Percentiles rank a stretch among this genome's conserved stretches.
phyloP scores from a whole-genome alignment of 192 early-diverging fungal genomes.

The Chytriomyces sp. region DNA sequence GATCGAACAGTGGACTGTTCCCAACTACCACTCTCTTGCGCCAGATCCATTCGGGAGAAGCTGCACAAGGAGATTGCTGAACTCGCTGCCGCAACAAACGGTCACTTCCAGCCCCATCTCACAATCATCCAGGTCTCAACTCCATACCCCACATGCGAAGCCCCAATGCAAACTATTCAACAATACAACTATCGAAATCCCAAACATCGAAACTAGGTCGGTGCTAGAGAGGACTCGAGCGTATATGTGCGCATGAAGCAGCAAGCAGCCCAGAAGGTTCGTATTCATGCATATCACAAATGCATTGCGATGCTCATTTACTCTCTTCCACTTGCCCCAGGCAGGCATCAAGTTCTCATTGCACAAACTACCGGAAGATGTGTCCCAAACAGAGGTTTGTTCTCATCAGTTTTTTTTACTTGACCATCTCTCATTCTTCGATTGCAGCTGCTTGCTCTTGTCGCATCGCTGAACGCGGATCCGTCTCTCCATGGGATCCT shows the following conservation, averaged over 20 bases:
- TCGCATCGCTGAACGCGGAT: conserved; percentile 81
- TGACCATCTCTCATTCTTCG: conserved; percentile 7
- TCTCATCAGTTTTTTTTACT: neutral
- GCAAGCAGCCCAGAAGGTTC: conserved; percentile 84
- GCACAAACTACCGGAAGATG: conserved; percentile 66
- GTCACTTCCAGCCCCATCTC: conserved; percentile 77
- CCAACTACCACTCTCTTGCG: no score
- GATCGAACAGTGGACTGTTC: no score
- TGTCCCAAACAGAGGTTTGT: conserved; percentile 69
- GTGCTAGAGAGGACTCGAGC: conserved; percentile 89
- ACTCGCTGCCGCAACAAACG: conserved; percentile 65
- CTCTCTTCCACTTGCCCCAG: conserved; percentile 35
- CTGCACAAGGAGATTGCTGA: conserved; percentile 72
- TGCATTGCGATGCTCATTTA: neutral
- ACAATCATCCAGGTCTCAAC: conserved; percentile 67
- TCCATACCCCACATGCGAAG: no score
- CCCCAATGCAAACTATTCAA: no score
- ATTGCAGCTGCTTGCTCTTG: conserved; percentile 66
- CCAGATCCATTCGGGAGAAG: conserved; percentile 73
- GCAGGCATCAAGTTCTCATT: conserved; percentile 79
- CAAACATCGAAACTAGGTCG: conserved; percentile 86
- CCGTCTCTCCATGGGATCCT: conserved; percentile 86
- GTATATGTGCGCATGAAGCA: conserved; percentile 93
- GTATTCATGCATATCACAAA: no score
- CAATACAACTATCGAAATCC: conserved; percentile 70